Evolutionary conservation across 1,139 yeast species (phyloP).

Genomic region (Candida freyschussii): DNA sequence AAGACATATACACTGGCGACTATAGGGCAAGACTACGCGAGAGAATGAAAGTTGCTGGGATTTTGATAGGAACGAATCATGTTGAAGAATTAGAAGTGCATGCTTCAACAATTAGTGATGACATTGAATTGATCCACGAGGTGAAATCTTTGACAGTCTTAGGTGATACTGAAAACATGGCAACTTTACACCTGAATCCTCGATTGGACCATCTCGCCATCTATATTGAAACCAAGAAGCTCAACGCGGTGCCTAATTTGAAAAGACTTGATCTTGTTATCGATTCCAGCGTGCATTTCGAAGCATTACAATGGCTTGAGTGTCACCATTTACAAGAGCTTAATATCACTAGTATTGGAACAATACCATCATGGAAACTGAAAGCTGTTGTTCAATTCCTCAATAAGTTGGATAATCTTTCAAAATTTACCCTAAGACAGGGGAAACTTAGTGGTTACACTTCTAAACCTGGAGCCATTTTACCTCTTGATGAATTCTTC

Average conservation of each 20-base stretch:
- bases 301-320: constrained; percentile 1
- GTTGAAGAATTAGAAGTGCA: constrained; percentile 14
- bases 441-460: too few relatives aligned
- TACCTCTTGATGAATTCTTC: constrained; percentile 3
- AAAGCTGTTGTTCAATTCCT: constrained; percentile 1
- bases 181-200: too few relatives aligned
- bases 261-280: constrained; percentile 18
- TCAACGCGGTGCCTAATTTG: background rate
- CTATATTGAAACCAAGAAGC: background rate
- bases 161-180: constrained; percentile 5
- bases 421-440: too few relatives aligned
- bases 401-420: too few relatives aligned
- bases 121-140: constrained; percentile 1
- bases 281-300: constrained; percentile 4
- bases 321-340: constrained; percentile 9
- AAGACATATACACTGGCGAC: background rate
- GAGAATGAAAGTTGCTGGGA: background rate
- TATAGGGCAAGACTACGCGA: background rate
- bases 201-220: constrained; percentile 5
- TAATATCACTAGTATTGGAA: constrained; percentile 11
- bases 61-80: too few relatives aligned
- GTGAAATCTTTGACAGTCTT: constrained; percentile 14
- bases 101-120: constrained; percentile 2
- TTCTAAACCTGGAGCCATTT: constrained; percentile 1
- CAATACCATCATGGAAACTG: constrained; percentile 5